These are phyloP conservation scores for Euphorbia celastroides DNA, from an alignment of 441 rosid species.

Conservation along the genomic window DNA sequence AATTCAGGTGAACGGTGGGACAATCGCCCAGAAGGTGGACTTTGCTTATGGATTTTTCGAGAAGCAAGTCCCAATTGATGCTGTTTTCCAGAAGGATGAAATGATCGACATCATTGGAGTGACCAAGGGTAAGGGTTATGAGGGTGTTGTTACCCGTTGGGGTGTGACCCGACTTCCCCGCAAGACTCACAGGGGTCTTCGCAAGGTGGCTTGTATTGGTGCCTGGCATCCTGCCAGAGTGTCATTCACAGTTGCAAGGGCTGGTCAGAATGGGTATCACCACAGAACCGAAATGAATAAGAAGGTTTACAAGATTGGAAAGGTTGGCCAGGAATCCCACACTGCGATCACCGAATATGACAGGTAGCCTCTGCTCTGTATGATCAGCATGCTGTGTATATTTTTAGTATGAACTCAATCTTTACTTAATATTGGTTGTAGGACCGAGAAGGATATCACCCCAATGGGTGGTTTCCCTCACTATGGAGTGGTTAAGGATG, in stretches of 20 bases:
- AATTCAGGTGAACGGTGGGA: slow-evolving; percentile 86
- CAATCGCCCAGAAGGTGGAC: slow-evolving; percentile 75
- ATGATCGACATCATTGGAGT: slow-evolving; percentile 88
- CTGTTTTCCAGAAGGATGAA: slow-evolving; percentile 89
- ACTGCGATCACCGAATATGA: slow-evolving; percentile 71
- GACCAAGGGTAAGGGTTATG: slow-evolving; percentile 90
- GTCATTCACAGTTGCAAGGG: slow-evolving; percentile 85
- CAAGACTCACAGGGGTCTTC: slow-evolving; percentile 91
- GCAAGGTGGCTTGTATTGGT: slow-evolving; percentile 93
- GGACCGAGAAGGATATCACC: slow-evolving; percentile 84
- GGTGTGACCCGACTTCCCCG: slow-evolving; percentile 97
- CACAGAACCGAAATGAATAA: slow-evolving; percentile 94
- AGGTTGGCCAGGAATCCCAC: slow-evolving; percentile 63
- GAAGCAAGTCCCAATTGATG: slow-evolving; percentile 77
- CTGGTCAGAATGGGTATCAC: slow-evolving; percentile 97
- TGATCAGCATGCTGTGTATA: too few relatives aligned
- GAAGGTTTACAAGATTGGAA: slow-evolving; percentile 79
- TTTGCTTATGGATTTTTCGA: slow-evolving; percentile 78
- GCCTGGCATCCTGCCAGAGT: slow-evolving; percentile 99
- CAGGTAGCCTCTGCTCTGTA: slow-evolving; percentile 34
- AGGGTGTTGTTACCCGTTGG: slow-evolving; percentile 95
- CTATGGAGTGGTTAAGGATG: slow-evolving; percentile 80
- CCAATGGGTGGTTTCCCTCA: slow-evolving; percentile 96
- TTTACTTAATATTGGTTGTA: too few relatives aligned
- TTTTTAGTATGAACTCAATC: too few relatives aligned